Evolutionary conservation across 2,329 filamentous ascomycete species (phyloP), one percentile per base, ranked within the genome.

Genomic region (Alternaria dauci): DNA sequence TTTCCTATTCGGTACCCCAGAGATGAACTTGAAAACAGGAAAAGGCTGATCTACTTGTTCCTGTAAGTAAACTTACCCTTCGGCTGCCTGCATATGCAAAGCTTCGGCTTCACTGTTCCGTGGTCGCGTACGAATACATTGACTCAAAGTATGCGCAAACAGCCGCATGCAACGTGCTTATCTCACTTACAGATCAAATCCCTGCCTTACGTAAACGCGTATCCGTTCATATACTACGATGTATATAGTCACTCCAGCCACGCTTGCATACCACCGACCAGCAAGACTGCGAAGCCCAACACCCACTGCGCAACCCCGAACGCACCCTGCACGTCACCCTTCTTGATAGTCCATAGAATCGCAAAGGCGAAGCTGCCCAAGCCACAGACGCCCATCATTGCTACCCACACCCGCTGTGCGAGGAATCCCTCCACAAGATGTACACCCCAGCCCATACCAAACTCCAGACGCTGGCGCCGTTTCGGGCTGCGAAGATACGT

Each of bases 301-400:
- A 79, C 65, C 76, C 76, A 80, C 9, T 73, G 71, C 7, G 78
- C 77, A 14, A 80, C 75, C 2, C 76, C 77, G 67, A 80, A 80
- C 12, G 77, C 78, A n/a, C 78, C 78, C 55, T 79, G 77, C 11
- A 80, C 61, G 58, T 80, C 78, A 7, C 67, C 65, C 52, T 68
- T 70, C 52, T 66, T 69, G 6, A 71, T 43, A 3, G 73, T 71
- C 78, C 77, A 80, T 26, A 73, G 56, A 4, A 75, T 60, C 1
- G 71, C 77, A 64, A 80, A 80, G 2, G 77, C 69, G 1, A 63
- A 51, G 61, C 78, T 79, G 6, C 70, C 75, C 20, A 78, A 28
- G 2, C 69, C 69, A 56, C 78, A 78, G 11, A 73, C 55, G 0
- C 59, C 46, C 59, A 76, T 70, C 1, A 76, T 52, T 18, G 61